Percentiles rank a stretch among this genome's conserved stretches.
Evolutionary conservation across 73 alveolate genomes (phyloP).

Genomic region (Paramecium sonneborni): DNA sequence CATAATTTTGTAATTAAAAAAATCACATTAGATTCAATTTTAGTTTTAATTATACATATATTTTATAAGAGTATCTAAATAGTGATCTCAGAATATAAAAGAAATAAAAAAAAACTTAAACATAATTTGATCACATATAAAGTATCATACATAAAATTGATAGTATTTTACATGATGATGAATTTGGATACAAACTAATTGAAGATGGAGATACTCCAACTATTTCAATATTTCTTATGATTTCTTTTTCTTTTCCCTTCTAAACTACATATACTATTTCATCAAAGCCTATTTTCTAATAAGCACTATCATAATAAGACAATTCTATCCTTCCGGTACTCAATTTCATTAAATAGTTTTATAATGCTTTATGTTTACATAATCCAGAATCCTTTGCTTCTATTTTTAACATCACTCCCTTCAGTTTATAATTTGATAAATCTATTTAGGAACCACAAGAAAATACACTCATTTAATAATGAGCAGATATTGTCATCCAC

Average conservation of each 20-base stretch:
- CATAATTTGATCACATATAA: not conserved
- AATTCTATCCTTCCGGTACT: not conserved
- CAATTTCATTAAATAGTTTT: not conserved
- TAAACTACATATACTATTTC: not conserved
- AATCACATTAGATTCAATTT: not conserved
- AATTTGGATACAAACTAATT: not conserved
- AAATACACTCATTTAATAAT: not conserved
- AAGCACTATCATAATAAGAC: not conserved
- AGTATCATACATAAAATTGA: not conserved
- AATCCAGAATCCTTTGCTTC: not conserved
- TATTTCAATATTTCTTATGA: not conserved
- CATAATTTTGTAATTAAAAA: not conserved
- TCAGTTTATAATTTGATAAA: not conserved
- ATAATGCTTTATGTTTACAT: not conserved
- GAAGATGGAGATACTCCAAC: not conserved
- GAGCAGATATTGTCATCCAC: not conserved
- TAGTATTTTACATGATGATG: not conserved
- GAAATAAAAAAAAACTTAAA: no score
- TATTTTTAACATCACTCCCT: not conserved
- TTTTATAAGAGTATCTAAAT: not conserved
- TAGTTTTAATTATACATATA: not conserved
- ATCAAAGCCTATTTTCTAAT: not conserved
- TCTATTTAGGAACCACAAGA: not conserved
- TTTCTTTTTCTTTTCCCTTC: not conserved
- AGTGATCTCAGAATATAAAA: not conserved